phyloP scores from a whole-genome alignment of 306 rosid species.

The Abrus precatorius region DNA sequence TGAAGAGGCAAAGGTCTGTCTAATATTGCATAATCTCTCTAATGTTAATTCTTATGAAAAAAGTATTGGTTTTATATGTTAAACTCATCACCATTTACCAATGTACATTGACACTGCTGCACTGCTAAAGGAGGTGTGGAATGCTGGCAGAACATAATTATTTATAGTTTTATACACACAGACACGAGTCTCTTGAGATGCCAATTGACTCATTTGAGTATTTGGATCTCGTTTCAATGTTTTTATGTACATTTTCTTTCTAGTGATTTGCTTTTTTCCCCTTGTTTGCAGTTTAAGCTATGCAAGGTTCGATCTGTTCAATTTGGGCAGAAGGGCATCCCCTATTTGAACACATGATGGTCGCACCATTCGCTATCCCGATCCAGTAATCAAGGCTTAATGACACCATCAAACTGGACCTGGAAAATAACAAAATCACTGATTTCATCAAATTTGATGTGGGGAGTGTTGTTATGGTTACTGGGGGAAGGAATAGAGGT shows the following conservation, averaged over 20 bases:
- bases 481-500: constrained; percentile 80
- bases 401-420: constrained; percentile 83
- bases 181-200: background rate
- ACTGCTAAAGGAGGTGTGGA: background rate
- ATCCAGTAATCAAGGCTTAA: constrained; percentile 77
- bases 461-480: constrained; percentile 83
- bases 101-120: background rate
- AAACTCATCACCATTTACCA: background rate
- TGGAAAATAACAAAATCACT: constrained; percentile 68
- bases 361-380: constrained; percentile 38
- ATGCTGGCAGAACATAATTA: background rate
- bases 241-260: background rate
- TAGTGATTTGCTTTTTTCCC: background rate
- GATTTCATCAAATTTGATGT: constrained; percentile 81
- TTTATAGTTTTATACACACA: background rate
- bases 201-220: background rate
- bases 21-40: background rate
- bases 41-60: background rate
- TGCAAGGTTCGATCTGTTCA: constrained; percentile 75
- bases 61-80: background rate
- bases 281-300: constrained; percentile 59
- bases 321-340: constrained; percentile 81
- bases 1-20: constrained; percentile 9
- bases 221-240: background rate
- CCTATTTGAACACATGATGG: constrained; percentile 72